Base-by-base conservation (phyloP, 2,329 filamentous ascomycete genomes). In the Arthrobotrys conoides region DNA sequence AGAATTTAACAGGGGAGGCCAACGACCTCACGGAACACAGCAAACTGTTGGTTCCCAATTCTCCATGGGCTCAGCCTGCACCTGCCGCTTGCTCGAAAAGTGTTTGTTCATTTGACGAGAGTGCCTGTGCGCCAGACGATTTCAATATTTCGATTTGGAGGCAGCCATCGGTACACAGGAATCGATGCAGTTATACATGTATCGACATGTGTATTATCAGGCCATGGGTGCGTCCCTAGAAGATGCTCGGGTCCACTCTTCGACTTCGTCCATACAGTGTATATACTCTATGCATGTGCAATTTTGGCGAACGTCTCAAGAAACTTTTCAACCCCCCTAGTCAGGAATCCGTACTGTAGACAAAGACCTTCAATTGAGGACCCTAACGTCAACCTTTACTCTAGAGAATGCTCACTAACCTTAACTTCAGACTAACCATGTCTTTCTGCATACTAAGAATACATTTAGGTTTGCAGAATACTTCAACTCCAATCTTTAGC, bases 11-110 rank as follows among this genome's bases (percentile, higher is more conserved):
- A 70, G 51, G 67, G 53, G 44, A 27, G 18, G 55, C 41, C 30
- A n/a, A 55, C 49, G 65, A 59, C 65, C 65, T 68, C 65, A 68
- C 55, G 49, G 48, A 57, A 38, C 46, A 66, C 24, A 49, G 46
- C 46, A 49, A 5, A 16, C 27, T 61, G 55, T 61, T 61, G 55
- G 55, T 16, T 46, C 41, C 14, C 41, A 46, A 46, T 46, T 9
- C 44, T 16, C 44, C 44, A 46, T 14, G 44, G n/a, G 9, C 44
- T 38, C n/a, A 38, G 53, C 53, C 53, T 61, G 36, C 57, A 27
- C 57, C 33, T 61, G 57, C 57, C 57, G 57, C 22, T 61, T 61
- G 57, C 57, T 27, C 57, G 1, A 44, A 61, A 27, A 12, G 20
- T 36, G 36, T 36, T n/a, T 20, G 36, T 30, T 61, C 57, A 61